These are phyloP conservation scores for Rhynchospora breviuscula DNA, from an alignment of 176 grass and related monocot genomes.

Conservation along the genomic window DNA sequence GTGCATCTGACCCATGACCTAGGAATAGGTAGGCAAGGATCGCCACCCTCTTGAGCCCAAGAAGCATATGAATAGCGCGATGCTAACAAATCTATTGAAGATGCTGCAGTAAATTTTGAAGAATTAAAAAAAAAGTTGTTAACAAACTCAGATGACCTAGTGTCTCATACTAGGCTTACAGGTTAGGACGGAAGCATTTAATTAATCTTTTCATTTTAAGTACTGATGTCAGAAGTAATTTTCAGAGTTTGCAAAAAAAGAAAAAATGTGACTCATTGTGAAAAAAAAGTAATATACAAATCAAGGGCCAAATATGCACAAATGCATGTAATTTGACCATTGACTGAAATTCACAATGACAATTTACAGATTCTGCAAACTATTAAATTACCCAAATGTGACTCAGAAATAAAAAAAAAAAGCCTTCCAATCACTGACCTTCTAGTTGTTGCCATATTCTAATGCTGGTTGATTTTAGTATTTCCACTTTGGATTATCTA, in stretches of 20 bases:
- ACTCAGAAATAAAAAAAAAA: background rate
- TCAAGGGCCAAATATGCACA: background rate
- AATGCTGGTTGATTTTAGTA: conserved; percentile 1
- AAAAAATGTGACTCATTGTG: too few relatives aligned
- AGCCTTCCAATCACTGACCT: background rate
- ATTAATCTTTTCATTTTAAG: conserved; percentile 1
- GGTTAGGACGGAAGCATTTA: background rate
- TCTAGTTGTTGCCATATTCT: background rate
- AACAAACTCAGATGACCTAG: background rate
- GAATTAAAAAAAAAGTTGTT: background rate
- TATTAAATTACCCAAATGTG: background rate
- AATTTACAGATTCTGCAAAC: background rate
- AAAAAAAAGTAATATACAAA: too few relatives aligned
- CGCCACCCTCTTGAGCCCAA: conserved; percentile 68
- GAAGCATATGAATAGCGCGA: conserved; percentile 34
- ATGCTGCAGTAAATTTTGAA: conserved; percentile 28
- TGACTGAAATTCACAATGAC: background rate
- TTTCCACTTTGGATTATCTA: background rate
- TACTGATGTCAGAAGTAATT: background rate
- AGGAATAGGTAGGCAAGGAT: conserved; percentile 66
- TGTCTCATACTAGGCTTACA: background rate
- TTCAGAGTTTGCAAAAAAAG: background rate
- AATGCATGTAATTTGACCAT: background rate
- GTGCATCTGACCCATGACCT: conserved; percentile 83
- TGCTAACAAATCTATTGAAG: conserved; percentile 43